phyloP scores from a whole-genome alignment of 371 early-diverging fungal genomes.

The Ordospora colligata region DNA sequence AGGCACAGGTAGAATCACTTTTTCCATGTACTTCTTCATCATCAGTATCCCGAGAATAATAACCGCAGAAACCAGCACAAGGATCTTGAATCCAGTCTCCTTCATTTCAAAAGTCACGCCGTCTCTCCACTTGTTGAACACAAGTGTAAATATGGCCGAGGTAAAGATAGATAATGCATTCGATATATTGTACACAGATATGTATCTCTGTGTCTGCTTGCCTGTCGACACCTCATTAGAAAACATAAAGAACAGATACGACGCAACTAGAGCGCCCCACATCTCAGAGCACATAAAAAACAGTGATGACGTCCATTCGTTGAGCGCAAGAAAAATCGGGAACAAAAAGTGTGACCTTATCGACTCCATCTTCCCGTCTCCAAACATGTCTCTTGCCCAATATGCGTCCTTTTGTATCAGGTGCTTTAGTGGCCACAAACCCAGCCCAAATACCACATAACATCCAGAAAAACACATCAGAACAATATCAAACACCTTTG shows the following conservation, averaged over 20 bases:
- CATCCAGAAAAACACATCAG: slow-evolving; percentile 38
- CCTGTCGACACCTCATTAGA: slow-evolving; percentile 53
- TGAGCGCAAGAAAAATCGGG: slow-evolving; percentile 43
- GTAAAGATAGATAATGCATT: slow-evolving; percentile 46
- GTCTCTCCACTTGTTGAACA: slow-evolving; percentile 6
- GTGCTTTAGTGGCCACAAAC: slow-evolving; percentile 33
- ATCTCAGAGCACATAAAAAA: slow-evolving; percentile 50
- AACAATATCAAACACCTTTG: slow-evolving; percentile 45
- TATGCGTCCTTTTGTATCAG: slow-evolving; percentile 10
- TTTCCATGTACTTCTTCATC: slow-evolving; percentile 43
- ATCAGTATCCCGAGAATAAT: neutral
- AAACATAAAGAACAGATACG: slow-evolving; percentile 49
- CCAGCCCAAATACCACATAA: slow-evolving; percentile 39
- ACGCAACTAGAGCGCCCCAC: slow-evolving; percentile 52
- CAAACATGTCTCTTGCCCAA: slow-evolving; percentile 27
- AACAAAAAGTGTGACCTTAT: neutral
- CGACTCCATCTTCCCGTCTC: slow-evolving; percentile 25
- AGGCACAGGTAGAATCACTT: slow-evolving; percentile 33
- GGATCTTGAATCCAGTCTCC: slow-evolving; percentile 24
- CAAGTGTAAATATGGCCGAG: slow-evolving; percentile 34
- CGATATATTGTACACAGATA: slow-evolving; percentile 51
- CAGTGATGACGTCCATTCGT: slow-evolving; percentile 57
- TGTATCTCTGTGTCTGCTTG: slow-evolving; percentile 52
- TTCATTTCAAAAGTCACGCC: neutral
- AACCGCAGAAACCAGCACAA: neutral